Evolutionary conservation across 768 basidiomycete species (phyloP).

Genomic region (Lentinula aciculospora): DNA sequence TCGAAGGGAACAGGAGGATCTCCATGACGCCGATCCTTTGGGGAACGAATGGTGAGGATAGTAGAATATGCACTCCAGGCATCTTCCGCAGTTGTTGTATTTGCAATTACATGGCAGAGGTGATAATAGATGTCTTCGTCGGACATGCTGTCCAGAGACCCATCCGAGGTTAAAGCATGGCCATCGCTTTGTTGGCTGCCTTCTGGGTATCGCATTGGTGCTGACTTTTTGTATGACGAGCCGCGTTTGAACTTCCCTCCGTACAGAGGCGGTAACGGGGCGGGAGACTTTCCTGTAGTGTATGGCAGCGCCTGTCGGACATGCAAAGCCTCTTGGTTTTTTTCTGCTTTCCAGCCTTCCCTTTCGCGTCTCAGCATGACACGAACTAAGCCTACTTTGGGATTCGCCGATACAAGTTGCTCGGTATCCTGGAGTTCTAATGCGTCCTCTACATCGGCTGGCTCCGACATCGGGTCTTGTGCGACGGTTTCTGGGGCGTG

Average conservation of each 20-base stretch:
- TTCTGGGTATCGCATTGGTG: neutral
- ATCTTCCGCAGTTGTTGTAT: conserved; percentile 17
- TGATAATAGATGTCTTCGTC: conserved; percentile 6
- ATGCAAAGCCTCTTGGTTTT: neutral
- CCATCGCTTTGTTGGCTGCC: neutral
- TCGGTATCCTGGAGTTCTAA: neutral
- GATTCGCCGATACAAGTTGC: neutral
- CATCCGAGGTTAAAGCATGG: neutral
- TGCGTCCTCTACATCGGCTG: neutral
- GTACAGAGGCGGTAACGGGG: neutral
- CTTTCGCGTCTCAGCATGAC: neutral
- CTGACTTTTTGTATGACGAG: conserved; percentile 1
- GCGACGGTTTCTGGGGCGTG: neutral
- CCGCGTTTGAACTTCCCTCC: conserved; percentile 4
- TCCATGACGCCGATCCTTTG: conserved; percentile 12
- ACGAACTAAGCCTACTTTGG: neutral
- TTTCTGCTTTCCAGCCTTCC: neutral
- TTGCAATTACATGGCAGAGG: conserved; percentile 16
- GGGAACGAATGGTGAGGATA: conserved; percentile 24
- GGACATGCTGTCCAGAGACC: neutral
- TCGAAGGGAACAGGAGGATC: conserved; percentile 27
- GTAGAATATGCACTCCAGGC: conserved; percentile 38
- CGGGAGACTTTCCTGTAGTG: neutral
- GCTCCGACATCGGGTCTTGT: neutral
- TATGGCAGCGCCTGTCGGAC: conserved; percentile 3